Evolutionary conservation across 306 rosid species (phyloP).

Genomic region (Prunus mume): DNA sequence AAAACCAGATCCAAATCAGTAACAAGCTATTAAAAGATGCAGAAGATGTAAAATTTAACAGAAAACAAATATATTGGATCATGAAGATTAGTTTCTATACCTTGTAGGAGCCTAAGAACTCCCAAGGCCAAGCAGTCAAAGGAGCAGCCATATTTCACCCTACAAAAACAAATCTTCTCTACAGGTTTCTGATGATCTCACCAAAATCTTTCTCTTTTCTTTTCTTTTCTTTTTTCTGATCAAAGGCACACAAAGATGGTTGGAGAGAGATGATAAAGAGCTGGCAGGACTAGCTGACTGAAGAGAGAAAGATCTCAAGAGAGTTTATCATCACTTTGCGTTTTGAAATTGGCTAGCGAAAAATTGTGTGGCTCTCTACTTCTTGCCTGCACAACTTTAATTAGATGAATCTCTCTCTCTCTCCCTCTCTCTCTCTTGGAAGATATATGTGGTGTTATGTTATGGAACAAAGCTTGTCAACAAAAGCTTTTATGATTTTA

Average conservation of each 20-base stretch:
- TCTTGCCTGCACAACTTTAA: not conserved
- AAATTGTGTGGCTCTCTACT: not conserved
- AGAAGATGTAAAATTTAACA: not conserved
- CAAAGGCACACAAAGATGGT: not conserved
- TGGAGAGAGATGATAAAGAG: not conserved
- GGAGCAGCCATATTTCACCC: constrained; percentile 53
- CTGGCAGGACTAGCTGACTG: not conserved
- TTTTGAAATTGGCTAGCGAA: not conserved
- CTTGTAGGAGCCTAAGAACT: constrained; percentile 69
- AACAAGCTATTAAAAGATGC: not conserved
- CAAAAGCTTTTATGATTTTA: too few relatives aligned
- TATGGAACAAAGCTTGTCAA: too few relatives aligned
- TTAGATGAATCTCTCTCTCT: not conserved
- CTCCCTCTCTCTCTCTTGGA: not conserved
- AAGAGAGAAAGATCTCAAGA: constrained; percentile 2
- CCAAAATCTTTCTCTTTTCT: not conserved
- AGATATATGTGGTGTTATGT: not conserved
- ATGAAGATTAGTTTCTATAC: constrained; percentile 22
- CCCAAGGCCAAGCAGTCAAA: constrained; percentile 89
- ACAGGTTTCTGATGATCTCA: not conserved
- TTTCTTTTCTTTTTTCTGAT: too few relatives aligned
- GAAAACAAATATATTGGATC: not conserved
- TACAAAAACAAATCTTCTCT: not conserved
- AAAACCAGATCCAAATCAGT: not conserved
- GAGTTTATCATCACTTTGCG: not conserved